Evolutionary conservation across 208 protist genomes (phyloP), one percentile per base, ranked within the genome.

Genomic region (Vickermania ingenoplastis): DNA sequence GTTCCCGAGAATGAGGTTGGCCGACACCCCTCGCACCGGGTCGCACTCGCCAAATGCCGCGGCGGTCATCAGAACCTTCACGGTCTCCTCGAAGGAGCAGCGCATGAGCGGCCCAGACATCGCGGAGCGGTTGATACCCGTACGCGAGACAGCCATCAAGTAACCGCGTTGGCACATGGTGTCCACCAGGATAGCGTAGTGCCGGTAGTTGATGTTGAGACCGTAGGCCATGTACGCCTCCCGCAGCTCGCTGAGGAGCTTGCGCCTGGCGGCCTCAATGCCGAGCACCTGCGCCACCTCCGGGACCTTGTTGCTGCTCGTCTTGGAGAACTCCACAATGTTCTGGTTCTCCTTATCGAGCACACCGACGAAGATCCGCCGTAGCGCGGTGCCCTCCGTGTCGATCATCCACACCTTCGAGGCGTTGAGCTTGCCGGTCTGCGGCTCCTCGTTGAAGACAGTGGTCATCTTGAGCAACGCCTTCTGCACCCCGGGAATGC

Each of bases 11-110:
- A 99, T 97, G 61, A 99, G 91, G 72, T 97, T 99, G 51, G 98
- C 96, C 41, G 96, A 97, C 2, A 99, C 95, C 59, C 98, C 98
- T 11, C 74, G 79, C 27, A 99, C 70, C 22, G 84, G 67, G 81
- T 99, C 98, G 11, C 57, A 60, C 71, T 99, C 96, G 17, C 90
- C 81, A 75, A 98, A 98, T 2, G 81, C 81, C 22, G 98, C 98
- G 1, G 98, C 98, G 41, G 97, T 86, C 72, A 99, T 92, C 11
- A 99, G 88, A 49, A 99, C 97, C 60, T 99, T 99, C 3, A 99
- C 97, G 22, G 98, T 99, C 84, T 99, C 96, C 87, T 99, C 99
- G 74, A 99, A 99, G 17, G 98, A 99, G 77, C 84, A 96, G 50
- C 97, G 82, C 94, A 99, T 99, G 21, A 99, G 67, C 3, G 97